Evolutionary conservation across 2,329 filamentous ascomycete species (phyloP).

Genomic region (Hymenoscyphus fraxineus): DNA sequence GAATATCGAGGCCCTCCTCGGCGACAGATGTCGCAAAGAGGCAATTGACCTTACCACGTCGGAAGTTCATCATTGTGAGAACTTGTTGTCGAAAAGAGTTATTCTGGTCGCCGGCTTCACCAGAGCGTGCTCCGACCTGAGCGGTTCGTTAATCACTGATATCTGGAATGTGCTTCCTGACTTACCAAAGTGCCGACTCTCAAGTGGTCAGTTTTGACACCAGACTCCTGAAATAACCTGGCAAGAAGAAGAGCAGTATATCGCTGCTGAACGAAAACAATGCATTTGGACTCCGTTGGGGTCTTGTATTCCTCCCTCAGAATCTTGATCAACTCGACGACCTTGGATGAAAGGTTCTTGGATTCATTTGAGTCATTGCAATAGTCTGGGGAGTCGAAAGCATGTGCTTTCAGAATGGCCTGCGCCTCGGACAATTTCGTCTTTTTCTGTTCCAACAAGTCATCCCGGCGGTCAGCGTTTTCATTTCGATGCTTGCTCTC

Average conservation of each 20-base stretch:
- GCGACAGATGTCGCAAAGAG: conserved; percentile 64
- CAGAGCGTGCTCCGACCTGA: conserved; percentile 46
- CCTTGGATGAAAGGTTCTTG: conserved; percentile 65
- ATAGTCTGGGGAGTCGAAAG: conserved; percentile 40
- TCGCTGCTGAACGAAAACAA: conserved; percentile 80
- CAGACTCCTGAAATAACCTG: conserved; percentile 58
- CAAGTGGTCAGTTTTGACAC: conserved; percentile 56
- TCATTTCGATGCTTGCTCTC: conserved; percentile 39
- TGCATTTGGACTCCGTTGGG: conserved; percentile 62
- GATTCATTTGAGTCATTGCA: conserved; percentile 10
- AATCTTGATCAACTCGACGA: conserved; percentile 56
- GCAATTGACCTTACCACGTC: conserved; percentile 56
- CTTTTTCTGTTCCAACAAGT: conserved; percentile 50
- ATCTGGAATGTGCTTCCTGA: background rate
- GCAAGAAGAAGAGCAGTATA: conserved; percentile 72
- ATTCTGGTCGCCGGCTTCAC: conserved; percentile 52
- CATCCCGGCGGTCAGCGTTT: conserved; percentile 29
- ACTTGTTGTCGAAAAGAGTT: conserved; percentile 69
- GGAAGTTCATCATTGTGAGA: conserved; percentile 64
- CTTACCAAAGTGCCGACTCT: conserved; percentile 59
- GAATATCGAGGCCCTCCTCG: conserved; percentile 65
- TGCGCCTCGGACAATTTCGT: conserved; percentile 56
- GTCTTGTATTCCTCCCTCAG: conserved; percentile 61
- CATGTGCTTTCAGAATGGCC: conserved; percentile 50
- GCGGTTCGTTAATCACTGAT: conserved; percentile 7